Evolutionary conservation across 1,284 basidiomycete genomes (phyloP).

Genomic region (Mycosarcoma mackinlayi): DNA sequence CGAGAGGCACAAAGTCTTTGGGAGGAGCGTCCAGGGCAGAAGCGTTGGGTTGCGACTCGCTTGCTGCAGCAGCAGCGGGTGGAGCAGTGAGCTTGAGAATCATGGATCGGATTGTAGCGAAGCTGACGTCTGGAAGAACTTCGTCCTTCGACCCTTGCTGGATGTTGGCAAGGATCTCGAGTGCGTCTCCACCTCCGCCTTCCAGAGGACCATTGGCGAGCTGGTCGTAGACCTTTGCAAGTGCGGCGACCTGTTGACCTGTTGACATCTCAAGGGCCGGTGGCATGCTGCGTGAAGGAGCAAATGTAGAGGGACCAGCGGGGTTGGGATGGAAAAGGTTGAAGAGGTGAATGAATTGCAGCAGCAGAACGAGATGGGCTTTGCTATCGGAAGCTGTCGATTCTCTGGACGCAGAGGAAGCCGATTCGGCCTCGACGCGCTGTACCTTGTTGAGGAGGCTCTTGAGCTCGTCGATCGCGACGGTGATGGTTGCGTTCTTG

Average conservation of each 20-base stretch:
- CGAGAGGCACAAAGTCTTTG: slow-evolving; percentile 21
- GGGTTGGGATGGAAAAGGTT: slow-evolving; percentile 44
- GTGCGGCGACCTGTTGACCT: slow-evolving; percentile 40
- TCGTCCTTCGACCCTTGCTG: slow-evolving; percentile 29
- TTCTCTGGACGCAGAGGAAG: slow-evolving; percentile 4
- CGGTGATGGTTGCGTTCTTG: slow-evolving; percentile 34
- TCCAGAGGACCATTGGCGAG: slow-evolving; percentile 48
- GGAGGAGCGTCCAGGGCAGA: slow-evolving; percentile 24
- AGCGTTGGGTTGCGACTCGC: slow-evolving; percentile 1
- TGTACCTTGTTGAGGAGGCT: slow-evolving; percentile 29
- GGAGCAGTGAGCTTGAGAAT: slow-evolving; percentile 45
- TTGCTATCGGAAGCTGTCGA: slow-evolving; percentile 18
- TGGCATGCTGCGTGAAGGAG: slow-evolving; percentile 28
- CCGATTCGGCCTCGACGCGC: slow-evolving; percentile 12
- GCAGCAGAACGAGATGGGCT: slow-evolving; percentile 32
- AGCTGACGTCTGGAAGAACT: slow-evolving; percentile 40
- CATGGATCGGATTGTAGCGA: slow-evolving; percentile 35
- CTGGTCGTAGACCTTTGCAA: slow-evolving; percentile 43
- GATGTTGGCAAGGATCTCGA: slow-evolving; percentile 39
- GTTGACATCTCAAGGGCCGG: slow-evolving; percentile 41
- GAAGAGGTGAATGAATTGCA: slow-evolving; percentile 55
- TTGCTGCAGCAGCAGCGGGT: slow-evolving; percentile 15
- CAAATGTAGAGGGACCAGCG: slow-evolving; percentile 26
- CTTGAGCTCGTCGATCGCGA: slow-evolving; percentile 35
- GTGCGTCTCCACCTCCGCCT: slow-evolving; percentile 42